Percentiles rank a stretch among this genome's conserved stretches.
Evolutionary conservation across 108 stramenopile species (phyloP).

Genomic region (Cyclotella cryptica): DNA sequence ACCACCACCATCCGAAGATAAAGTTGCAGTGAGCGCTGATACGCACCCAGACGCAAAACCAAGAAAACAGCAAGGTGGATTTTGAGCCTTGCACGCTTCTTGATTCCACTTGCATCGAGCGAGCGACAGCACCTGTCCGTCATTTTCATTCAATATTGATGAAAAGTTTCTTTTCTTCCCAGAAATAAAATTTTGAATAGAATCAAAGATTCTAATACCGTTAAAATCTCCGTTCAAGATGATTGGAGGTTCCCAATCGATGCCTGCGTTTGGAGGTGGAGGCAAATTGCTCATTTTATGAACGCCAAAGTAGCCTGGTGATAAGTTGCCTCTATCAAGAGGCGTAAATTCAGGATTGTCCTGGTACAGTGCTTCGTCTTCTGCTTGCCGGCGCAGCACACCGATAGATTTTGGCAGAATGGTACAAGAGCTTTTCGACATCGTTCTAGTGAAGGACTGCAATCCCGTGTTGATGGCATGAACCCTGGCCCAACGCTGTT

Average conservation of each 20-base stretch:
- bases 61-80: background rate
- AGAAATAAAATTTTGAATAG: background rate
- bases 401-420: background rate
- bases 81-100: background rate
- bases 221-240: constrained; percentile 1
- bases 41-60: background rate
- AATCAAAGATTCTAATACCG: background rate
- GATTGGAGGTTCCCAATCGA: constrained; percentile 1
- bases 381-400: background rate
- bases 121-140: background rate
- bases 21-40: background rate
- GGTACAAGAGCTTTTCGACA: background rate
- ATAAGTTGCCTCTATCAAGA: background rate
- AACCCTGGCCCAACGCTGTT: background rate
- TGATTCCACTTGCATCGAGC: background rate
- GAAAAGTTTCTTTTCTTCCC: background rate
- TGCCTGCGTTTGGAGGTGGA: background rate
- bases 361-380: background rate
- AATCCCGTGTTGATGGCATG: background rate
- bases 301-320: background rate
- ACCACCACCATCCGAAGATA: background rate
- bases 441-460: background rate
- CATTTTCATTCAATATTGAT: background rate
- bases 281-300: background rate
- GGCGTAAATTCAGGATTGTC: background rate